Evolutionary conservation across 1,284 basidiomycete species (phyloP), one percentile per base, ranked within the genome.

Genomic region (Fomitiporia mediterranea): DNA sequence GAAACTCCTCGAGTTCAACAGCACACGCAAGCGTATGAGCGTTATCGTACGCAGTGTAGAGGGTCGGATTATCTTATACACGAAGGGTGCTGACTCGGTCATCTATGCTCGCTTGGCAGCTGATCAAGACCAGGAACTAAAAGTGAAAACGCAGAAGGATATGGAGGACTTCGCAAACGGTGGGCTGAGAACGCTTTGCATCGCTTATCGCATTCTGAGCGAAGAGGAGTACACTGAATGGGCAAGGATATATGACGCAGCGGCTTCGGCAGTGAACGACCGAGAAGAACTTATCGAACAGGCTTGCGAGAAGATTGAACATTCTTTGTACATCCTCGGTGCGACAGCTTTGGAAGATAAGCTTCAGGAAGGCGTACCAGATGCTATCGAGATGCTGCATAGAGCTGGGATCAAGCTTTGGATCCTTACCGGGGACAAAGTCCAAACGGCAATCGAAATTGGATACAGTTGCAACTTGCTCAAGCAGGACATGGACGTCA

Each of bases 381-480:
- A 97, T 59, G 89, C 96, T 0, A 98, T 99, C 63, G 93, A 94
- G 64, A 89, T 81, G 57, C 76, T 99, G 17, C 95, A 98, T 67
- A 77, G 82, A 40, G 96, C 95, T 0, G 95, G 95, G 6, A 98
- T 99, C 76, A 98, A 98, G 73, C 73, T 99, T 2, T 99, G 96
- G 95, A 94, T 95, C 68, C 72, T 95, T 55, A 95, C 92, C 32
- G 94, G 94, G 49, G 95, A 98, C 75, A 98, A 98, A 72, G 79
- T 98, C 0, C 95, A 98, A 72, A 98, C 95, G 2, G 95, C 95
- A 17, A 98, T 98, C 67, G 95, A 98, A 69, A 98, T 98, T 59
- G 88, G 83, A 73, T 94, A 93, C 79, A 86, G 88, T 64, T 97
- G 94, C 73, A 96, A 96, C 68, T 74, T 97, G 11, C 80, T 97